A percentile compares a stretch with the other conserved stretches of the same genome.
phyloP scores from a whole-genome alignment of 305 asterid genomes.

The Fraxinus angustifolia region DNA sequence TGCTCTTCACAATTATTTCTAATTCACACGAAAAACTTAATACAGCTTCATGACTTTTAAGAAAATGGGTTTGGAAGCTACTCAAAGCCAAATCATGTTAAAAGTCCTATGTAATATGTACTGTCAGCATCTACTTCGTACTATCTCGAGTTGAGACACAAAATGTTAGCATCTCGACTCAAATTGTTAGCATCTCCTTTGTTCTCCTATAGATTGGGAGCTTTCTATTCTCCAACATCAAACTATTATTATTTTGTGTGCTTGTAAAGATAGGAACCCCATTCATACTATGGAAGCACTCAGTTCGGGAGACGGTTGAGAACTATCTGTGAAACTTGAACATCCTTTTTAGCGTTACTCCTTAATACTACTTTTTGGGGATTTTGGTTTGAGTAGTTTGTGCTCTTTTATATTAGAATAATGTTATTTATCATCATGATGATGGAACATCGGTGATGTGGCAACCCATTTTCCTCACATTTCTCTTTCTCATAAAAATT shows the following conservation, averaged over 20 bases:
- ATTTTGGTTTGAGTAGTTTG: neutral
- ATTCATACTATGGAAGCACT: neutral
- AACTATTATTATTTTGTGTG: neutral
- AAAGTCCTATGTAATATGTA: neutral
- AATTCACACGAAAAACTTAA: neutral
- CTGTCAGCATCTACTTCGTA: neutral
- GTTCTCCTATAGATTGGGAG: neutral
- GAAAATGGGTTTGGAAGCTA: neutral
- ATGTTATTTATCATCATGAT: neutral
- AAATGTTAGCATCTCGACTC: neutral
- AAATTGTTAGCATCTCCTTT: neutral
- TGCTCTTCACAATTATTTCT: neutral
- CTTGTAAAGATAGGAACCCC: neutral
- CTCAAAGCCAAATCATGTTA: neutral
- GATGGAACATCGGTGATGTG: too few relatives aligned
- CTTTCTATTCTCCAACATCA: neutral
- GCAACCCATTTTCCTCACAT: too few relatives aligned
- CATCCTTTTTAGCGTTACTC: neutral
- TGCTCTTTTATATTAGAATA: neutral
- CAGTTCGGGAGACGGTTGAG: neutral
- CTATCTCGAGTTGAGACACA: neutral
- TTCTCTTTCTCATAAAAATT: neutral
- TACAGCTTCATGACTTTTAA: neutral
- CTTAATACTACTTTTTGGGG: neutral
- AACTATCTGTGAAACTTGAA: neutral